Evolutionary conservation across 78 protist species (phyloP).

Genomic region (Dictyostelium citrinum): DNA sequence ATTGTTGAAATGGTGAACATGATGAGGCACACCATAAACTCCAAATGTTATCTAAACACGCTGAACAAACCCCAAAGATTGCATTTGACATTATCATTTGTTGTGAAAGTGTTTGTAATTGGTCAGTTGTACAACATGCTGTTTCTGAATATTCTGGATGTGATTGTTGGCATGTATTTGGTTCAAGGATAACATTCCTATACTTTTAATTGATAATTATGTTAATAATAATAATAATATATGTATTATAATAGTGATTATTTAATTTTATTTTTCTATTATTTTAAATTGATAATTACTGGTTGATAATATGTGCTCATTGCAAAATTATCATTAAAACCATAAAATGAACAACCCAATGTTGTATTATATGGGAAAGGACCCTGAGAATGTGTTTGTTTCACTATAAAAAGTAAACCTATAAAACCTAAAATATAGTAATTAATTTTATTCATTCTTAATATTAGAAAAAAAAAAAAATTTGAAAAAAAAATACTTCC

Average conservation of each 20-base stretch:
- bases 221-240: too few species aligned
- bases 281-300: not conserved
- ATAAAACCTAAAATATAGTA: too few species aligned
- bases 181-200: too few species aligned
- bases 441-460: too few species aligned
- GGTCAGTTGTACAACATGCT: slow-evolving; percentile 27
- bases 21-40: slow-evolving; percentile 51
- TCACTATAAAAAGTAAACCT: too few species aligned
- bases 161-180: slow-evolving; percentile 12
- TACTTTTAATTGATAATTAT: too few species aligned
- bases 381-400: not conserved
- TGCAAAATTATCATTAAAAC: not conserved
- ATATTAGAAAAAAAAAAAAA: too few species aligned
- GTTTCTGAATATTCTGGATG: slow-evolving; percentile 40
- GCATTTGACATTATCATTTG: too few species aligned
- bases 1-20: slow-evolving; percentile 40
- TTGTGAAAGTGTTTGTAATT: not conserved
- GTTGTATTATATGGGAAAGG: not conserved
- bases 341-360: not conserved
- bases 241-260: too few species aligned
- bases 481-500: too few species aligned
- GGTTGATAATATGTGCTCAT: not conserved
- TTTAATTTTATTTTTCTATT: too few species aligned
- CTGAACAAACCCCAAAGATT: slow-evolving; percentile 23
- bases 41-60: slow-evolving; percentile 30